phyloP scores from a whole-genome alignment of 305 asterid species.

The Ilex paraguariensis region DNA sequence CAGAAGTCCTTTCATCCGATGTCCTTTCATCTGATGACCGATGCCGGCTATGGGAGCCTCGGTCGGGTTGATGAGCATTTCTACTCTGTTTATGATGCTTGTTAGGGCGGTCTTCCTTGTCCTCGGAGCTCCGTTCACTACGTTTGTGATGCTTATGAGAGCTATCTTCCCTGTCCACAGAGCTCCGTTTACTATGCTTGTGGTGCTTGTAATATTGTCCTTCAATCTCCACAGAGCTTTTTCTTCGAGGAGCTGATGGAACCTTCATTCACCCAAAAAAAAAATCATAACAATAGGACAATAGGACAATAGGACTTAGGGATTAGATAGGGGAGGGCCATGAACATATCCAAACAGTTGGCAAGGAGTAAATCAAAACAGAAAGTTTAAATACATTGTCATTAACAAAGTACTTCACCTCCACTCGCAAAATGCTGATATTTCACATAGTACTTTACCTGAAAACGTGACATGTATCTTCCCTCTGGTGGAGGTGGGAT shows the following conservation, averaged over 20 bases:
- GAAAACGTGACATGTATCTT: slow-evolving; percentile 72
- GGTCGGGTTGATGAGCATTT: slow-evolving; percentile 29
- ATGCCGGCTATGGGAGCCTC: slow-evolving; percentile 25
- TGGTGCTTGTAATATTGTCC: slow-evolving; percentile 31
- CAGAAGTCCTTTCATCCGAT: slow-evolving; percentile 25
- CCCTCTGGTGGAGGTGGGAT: slow-evolving; percentile 89
- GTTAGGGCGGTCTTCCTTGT: slow-evolving; percentile 26
- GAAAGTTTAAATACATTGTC: too few species aligned
- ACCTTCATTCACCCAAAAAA: slow-evolving; percentile 19
- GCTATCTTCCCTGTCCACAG: slow-evolving; percentile 29
- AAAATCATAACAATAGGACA: too few species aligned
- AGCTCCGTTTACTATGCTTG: slow-evolving; percentile 26
- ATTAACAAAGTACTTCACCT: too few species aligned
- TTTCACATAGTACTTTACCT: slow-evolving; percentile 32
- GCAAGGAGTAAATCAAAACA: too few species aligned
- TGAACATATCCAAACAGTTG: too few species aligned
- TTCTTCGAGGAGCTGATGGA: slow-evolving; percentile 80
- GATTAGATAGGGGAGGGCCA: too few species aligned
- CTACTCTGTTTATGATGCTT: slow-evolving; percentile 26
- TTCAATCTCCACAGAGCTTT: slow-evolving; percentile 30
- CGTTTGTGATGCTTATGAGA: slow-evolving; percentile 19
- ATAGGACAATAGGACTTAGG: too few species aligned
- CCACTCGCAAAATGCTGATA: neutral
- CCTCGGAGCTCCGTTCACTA: slow-evolving; percentile 29
- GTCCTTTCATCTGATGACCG: slow-evolving; percentile 27